Base-by-base conservation (phyloP, 805 yeast genomes). In the Komagataella pastoris region DNA sequence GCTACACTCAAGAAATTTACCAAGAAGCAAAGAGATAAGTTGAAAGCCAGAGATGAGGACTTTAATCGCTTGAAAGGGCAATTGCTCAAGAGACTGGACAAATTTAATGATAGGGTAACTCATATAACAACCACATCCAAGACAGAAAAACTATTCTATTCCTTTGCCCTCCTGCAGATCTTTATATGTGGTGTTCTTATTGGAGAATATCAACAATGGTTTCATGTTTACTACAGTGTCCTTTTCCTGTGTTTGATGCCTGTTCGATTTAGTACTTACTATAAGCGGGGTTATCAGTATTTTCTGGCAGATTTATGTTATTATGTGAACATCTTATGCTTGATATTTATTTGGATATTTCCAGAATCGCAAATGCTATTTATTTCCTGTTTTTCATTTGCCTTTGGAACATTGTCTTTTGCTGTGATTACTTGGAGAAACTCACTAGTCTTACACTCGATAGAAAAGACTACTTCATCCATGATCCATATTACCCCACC, bases 361-460 rank as follows among this genome's bases (percentile, higher is more conserved):
- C 97, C 99, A 0, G 60, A 72, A 40, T 86, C 95, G 2, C 72
- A 74, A 45, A 76, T 81, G 57, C 70, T 91, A 21, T 91, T 85
- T 67, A 79, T 87, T 14, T 77, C 91, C 2, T 88, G 95, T 57
- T 90, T 87, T 66, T 85, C 96, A 7, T 79, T 91, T 54, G 76
- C 93, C 1, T 81, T 85, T 69, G 99, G 98, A 1, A 88, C 97
- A 0, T 68, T 91, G 52, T 78, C 96, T 5, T 90, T 88, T 76
- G 97, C 97, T 0, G 96, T 91, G 19, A 81, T 91, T 47, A 87
- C 97, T 0, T 91, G 98, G 99, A 75, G 96, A 58, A 91, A 91
- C 64, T 89, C 97, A 6, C 72, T 91, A 52, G 98, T 91, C 7
- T 72, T 91, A 49, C 99, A 91, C 62, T 83, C 91, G 10, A 77